A percentile compares a stretch with the other conserved stretches of the same genome.
These are phyloP conservation scores for Tricholoma bakamatsutake DNA, from an alignment of 768 basidiomycete species.

Conservation along the genomic window DNA sequence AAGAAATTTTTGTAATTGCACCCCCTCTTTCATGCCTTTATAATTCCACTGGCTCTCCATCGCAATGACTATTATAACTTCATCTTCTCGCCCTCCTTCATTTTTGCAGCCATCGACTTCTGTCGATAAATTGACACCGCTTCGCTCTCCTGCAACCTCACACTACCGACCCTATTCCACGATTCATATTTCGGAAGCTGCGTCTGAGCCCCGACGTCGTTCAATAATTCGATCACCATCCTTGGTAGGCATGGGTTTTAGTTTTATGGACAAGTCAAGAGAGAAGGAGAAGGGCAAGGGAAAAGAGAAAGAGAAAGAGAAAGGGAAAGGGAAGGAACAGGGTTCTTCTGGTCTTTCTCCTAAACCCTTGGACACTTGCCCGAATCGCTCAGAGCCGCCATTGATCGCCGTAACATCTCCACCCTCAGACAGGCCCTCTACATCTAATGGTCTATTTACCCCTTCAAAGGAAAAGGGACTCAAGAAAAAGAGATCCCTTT, in stretches of 20 bases:
- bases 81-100: conserved; percentile 7
- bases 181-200: conserved; percentile 22
- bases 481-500: conserved; percentile 35
- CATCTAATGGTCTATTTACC: conserved; percentile 15
- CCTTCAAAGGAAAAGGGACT: conserved; percentile 15
- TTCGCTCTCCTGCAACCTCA: conserved; percentile 16
- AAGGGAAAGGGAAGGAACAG: not conserved
- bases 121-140: conserved; percentile 8
- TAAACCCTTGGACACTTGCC: not conserved
- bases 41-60: conserved; percentile 6
- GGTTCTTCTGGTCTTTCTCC: not conserved
- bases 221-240: conserved; percentile 26
- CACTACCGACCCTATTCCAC: conserved; percentile 37
- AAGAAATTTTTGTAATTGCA: conserved; percentile 6
- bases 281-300: conserved; percentile 17
- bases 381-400: not conserved
- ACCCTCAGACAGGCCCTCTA: conserved; percentile 10
- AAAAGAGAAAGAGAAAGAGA: not conserved
- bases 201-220: conserved; percentile 13
- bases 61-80: conserved; percentile 10
- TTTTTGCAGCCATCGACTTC: conserved; percentile 11
- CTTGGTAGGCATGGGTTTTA: conserved; percentile 32
- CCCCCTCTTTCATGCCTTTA: conserved; percentile 8
- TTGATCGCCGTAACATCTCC: conserved; percentile 4
- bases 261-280: conserved; percentile 27